Percentiles rank a stretch among this genome's conserved stretches.
phyloP scores from a whole-genome alignment of 2,329 filamentous ascomycete genomes.

The Paecilomyces variotii region DNA sequence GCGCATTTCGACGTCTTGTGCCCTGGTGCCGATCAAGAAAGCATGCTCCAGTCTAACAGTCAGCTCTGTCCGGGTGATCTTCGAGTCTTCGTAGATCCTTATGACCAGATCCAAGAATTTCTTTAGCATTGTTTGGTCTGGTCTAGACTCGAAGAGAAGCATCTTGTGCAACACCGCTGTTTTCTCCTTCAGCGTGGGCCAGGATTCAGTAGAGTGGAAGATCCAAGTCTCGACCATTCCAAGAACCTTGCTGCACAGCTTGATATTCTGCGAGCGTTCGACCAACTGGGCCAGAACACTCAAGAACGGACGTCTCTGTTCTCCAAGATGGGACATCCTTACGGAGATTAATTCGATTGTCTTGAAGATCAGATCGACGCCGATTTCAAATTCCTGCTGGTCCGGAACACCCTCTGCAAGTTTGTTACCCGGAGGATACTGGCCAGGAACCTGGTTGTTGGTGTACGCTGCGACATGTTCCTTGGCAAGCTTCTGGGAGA shows the following conservation, averaged over 20 bases:
- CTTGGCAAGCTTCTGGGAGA: constrained; percentile 84
- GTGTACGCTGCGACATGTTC: constrained; percentile 78
- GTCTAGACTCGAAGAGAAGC: constrained; percentile 83
- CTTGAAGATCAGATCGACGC: constrained; percentile 86
- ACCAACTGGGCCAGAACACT: constrained; percentile 92
- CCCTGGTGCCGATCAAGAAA: constrained; percentile 89
- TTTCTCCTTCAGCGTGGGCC: constrained; percentile 97
- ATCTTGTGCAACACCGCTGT: constrained; percentile 99
- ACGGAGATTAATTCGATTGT: constrained; percentile 87
- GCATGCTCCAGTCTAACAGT: constrained; percentile 97
- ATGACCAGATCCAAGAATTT: constrained; percentile 96
- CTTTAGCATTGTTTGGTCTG: constrained; percentile 75
- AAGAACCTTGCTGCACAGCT: constrained; percentile 84
- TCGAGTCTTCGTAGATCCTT: constrained; percentile 94
- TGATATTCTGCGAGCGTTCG: constrained; percentile 82
- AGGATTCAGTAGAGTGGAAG: constrained; percentile 88
- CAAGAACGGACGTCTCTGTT: constrained; percentile 85
- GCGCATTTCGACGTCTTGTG: constrained; percentile 91
- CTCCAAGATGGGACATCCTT: constrained; percentile 85
- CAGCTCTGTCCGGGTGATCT: constrained; percentile 87
- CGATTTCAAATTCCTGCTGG: constrained; percentile 75
- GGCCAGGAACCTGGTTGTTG: constrained; percentile 35
- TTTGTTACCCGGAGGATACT: constrained; percentile 30
- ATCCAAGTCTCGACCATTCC: constrained; percentile 94
- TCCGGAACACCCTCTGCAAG: constrained; percentile 45